Conservation (phyloP, 2,329 filamentous ascomycete genomes). For the Phoma sp. region DNA sequence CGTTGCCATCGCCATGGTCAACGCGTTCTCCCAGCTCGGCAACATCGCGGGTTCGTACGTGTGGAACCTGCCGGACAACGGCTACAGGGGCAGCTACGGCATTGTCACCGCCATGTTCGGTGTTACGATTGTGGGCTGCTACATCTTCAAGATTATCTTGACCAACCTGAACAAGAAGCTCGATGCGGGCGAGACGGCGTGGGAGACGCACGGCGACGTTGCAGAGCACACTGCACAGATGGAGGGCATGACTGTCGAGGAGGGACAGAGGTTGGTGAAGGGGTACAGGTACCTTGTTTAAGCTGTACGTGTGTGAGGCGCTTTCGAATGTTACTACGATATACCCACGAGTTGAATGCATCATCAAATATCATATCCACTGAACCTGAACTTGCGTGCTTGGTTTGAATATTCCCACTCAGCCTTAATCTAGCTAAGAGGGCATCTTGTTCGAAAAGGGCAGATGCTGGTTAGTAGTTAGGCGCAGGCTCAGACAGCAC, state of each 20-base stretch:
- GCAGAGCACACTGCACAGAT: conserved; percentile 39
- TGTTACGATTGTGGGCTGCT: conserved; percentile 62
- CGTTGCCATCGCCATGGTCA: conserved; percentile 67
- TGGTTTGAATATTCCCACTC: no score
- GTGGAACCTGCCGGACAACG: conserved; percentile 66
- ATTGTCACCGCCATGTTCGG: conserved; percentile 72
- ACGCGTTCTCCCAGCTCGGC: conserved; percentile 55
- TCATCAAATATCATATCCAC: no score
- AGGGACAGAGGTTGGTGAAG: conserved; percentile 35
- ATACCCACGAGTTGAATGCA: conserved; percentile 5
- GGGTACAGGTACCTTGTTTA: conserved; percentile 47
- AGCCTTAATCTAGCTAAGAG: no score
- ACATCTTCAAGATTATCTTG: conserved; percentile 39
- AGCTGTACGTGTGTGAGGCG: neutral
- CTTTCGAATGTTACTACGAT: neutral
- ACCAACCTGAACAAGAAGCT: conserved; percentile 41
- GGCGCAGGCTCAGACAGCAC: no score
- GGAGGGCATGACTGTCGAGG: conserved; percentile 40
- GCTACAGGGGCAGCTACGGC: conserved; percentile 69
- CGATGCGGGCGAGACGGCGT: conserved; percentile 39
- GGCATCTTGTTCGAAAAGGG: no score
- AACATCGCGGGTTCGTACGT: conserved; percentile 66
- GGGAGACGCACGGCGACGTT: conserved; percentile 38
- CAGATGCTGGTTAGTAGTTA: no score
- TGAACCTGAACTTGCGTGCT: no score